Evolutionary conservation across 495 filamentous ascomycete genomes (phyloP), one percentile per base, ranked within the genome.

Genomic region (Penicillium arizonense): DNA sequence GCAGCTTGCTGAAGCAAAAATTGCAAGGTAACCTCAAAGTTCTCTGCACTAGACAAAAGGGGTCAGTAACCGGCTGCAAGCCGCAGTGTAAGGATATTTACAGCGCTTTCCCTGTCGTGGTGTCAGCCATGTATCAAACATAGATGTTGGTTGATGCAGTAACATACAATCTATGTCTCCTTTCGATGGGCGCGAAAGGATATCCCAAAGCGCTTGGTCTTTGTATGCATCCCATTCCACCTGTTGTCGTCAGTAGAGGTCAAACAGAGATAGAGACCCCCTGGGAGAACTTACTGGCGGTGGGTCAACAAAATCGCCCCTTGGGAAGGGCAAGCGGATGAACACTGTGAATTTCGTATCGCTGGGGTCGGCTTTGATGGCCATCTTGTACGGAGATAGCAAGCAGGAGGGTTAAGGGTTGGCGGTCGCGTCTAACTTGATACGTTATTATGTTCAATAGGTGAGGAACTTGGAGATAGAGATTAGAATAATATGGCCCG

Each of bases 1-100:
- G 90, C 90, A 54, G 90, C 90, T 68, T 97, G 90, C 66, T 97
- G 92, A 5, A 96, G 83, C 7, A 98, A 75, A 65, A 97, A 98
- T 21, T 91, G 80, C 23, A 91, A 81, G 11, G 88, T 86, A 34
- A 97, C 94, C 45, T 87, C 73, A 67, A 88, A 87, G 35, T 75
- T 71, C 23, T 77, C 69, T 18, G 85, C 82, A 41, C 85, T 88
- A 53, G 6, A 55, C 12, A 5, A 14, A 16, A 32, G 9, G 52
- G 45, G 48, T 59, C 49, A 53, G 68, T 34, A 42, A 35, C 13
- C 12, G 4, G 1, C 32, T 39, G 12, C 18, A 9, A n/a, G 9
- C 16, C 38, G 14, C 46, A 55, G 51, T 57, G 37, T 47, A 57
- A 47, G 34, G 39, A 43, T 65, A 81, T n/a, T 64, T 81, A 95